Evolutionary conservation across 495 filamentous ascomycete genomes (phyloP).

Genomic region (Glarea lozoyensis): DNA sequence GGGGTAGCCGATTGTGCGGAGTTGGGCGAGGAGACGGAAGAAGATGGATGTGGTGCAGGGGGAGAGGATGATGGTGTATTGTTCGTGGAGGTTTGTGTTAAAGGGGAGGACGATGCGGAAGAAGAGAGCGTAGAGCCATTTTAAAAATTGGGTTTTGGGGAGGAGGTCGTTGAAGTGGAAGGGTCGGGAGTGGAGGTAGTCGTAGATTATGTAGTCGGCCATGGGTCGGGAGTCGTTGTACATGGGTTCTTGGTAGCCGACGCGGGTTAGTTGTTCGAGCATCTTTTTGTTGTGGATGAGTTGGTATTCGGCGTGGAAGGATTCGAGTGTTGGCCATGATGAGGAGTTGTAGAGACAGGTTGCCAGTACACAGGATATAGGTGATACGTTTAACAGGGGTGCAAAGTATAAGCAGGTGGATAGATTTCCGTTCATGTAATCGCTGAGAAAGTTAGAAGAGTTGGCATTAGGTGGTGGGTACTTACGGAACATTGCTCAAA

Average conservation of each 20-base stretch:
- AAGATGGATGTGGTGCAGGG: neutral
- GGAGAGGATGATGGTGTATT: neutral
- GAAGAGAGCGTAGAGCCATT: slow-evolving; percentile 3
- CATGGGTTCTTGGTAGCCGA: neutral
- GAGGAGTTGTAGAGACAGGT: slow-evolving; percentile 3
- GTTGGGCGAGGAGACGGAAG: neutral
- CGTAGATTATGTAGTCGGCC: slow-evolving; percentile 1
- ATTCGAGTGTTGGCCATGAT: neutral
- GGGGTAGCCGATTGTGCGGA: neutral
- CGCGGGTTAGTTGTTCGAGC: neutral
- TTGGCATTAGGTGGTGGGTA: neutral
- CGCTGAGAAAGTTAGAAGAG: neutral
- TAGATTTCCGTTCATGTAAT: slow-evolving; percentile 2
- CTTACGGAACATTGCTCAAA: slow-evolving; percentile 7
- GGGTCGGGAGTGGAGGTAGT: neutral
- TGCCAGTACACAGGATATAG: neutral
- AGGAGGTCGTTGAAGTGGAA: neutral
- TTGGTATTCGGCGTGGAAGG: neutral
- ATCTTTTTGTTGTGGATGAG: neutral
- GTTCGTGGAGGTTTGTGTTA: neutral
- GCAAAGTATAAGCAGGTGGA: slow-evolving; percentile 1
- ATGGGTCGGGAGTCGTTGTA: neutral
- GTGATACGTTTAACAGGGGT: neutral
- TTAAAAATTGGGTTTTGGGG: neutral
- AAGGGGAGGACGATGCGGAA: neutral